Conservation (phyloP, 768 basidiomycete species). For the Calocybe gangraenosa region DNA sequence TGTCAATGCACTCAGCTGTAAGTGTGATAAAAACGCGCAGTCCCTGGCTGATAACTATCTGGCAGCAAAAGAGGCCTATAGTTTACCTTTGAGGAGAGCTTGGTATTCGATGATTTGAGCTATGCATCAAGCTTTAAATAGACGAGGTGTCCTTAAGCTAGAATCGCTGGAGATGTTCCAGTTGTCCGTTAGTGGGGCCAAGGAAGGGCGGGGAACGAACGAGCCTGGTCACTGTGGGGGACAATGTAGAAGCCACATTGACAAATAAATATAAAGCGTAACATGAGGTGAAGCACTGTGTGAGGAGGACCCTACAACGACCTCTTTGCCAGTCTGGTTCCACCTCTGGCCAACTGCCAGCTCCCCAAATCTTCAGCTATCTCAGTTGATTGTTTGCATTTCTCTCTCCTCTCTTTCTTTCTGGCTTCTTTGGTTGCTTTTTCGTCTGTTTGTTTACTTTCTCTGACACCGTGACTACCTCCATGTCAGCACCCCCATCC, state of each 20-base stretch:
- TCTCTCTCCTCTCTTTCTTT: conserved; percentile 21
- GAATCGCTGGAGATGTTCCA: too few relatives aligned
- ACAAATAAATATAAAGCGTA: conserved; percentile 33
- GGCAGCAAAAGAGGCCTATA: too few relatives aligned
- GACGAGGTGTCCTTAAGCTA: too few relatives aligned
- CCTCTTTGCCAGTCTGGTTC: conserved; percentile 16
- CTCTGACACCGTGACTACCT: conserved; percentile 19
- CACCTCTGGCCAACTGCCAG: conserved; percentile 11
- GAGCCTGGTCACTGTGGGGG: too few relatives aligned
- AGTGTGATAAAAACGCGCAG: too few relatives aligned
- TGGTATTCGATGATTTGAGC: too few relatives aligned
- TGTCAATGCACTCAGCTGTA: too few relatives aligned
- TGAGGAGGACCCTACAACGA: conserved; percentile 14
- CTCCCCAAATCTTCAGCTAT: conserved; percentile 11
- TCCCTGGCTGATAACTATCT: too few relatives aligned
- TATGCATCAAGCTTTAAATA: too few relatives aligned
- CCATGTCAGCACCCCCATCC: conserved; percentile 40
- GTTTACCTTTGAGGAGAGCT: too few relatives aligned
- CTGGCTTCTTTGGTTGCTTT: conserved; percentile 18
- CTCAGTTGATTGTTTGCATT: conserved; percentile 10
- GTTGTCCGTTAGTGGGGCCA: too few relatives aligned
- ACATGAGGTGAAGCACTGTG: conserved; percentile 31
- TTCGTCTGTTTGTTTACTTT: conserved; percentile 18
- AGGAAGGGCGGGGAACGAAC: too few relatives aligned
- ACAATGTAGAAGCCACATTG: conserved; percentile 21